Percentiles rank a stretch among this genome's conserved stretches.
phyloP scores from a whole-genome alignment of 306 rosid species.

The Pterocarpus santalinus region DNA sequence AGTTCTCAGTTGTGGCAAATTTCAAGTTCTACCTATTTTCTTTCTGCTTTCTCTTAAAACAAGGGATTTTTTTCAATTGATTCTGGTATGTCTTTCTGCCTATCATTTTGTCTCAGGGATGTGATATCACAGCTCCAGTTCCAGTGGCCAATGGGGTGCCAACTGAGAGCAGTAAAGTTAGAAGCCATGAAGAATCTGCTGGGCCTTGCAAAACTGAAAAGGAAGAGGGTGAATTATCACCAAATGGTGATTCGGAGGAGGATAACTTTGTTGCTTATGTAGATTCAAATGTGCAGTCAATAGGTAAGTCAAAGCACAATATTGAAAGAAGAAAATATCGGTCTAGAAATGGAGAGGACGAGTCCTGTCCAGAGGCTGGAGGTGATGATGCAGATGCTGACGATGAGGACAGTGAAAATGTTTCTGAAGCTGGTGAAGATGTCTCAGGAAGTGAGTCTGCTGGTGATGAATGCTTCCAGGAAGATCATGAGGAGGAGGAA shows the following conservation, averaged over 20 bases:
- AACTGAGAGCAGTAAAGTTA: slow-evolving; percentile 62
- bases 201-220: slow-evolving; percentile 80
- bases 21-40: slow-evolving; percentile 12
- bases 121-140: slow-evolving; percentile 51
- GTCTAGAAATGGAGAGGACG: slow-evolving; percentile 64
- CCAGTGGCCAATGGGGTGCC: slow-evolving; percentile 61
- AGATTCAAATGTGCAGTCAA: slow-evolving; percentile 56
- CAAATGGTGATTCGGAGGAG: slow-evolving; percentile 84
- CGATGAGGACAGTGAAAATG: slow-evolving; percentile 93
- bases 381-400: slow-evolving; percentile 92
- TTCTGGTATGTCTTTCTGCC: slow-evolving; percentile 22
- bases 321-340: slow-evolving; percentile 64
- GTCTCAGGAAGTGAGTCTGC: slow-evolving; percentile 93
- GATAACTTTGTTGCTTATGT: slow-evolving; percentile 78
- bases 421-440: slow-evolving; percentile 91
- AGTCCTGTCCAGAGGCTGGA: slow-evolving; percentile 62
- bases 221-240: slow-evolving; percentile 99
- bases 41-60: not conserved
- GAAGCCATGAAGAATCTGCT: slow-evolving; percentile 65
- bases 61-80: slow-evolving; percentile 9
- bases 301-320: slow-evolving; percentile 58
- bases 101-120: slow-evolving; percentile 67
- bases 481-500: slow-evolving; percentile 83
- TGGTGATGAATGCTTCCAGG: slow-evolving; percentile 88
- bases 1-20: slow-evolving; percentile 22